phyloP scores from a whole-genome alignment of 1,284 basidiomycete species.

The Puccinia hordei region DNA sequence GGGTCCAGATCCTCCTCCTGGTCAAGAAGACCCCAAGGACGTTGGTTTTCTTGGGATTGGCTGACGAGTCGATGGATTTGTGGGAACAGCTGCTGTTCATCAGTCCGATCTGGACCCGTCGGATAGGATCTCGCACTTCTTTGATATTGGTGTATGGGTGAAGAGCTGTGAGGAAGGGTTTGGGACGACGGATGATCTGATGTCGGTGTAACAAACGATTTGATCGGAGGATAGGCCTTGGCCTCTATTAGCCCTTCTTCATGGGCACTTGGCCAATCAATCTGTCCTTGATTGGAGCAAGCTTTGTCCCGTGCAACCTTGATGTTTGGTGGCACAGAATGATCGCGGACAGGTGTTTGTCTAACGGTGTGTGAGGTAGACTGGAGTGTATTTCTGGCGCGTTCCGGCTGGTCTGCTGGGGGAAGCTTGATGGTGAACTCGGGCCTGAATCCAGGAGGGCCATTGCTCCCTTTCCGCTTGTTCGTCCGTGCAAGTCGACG shows the following conservation, averaged over 20 bases:
- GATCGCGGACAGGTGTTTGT: neutral
- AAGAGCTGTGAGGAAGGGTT: slow-evolving; percentile 8
- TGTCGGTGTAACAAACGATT: neutral
- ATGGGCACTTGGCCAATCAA: slow-evolving; percentile 2
- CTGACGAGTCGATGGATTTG: neutral
- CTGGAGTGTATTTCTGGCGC: slow-evolving; percentile 10
- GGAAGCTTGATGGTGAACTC: slow-evolving; percentile 8
- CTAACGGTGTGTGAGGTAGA: neutral
- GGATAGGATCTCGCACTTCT: neutral
- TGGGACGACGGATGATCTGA: neutral
- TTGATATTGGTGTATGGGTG: neutral
- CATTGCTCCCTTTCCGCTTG: slow-evolving; percentile 23
- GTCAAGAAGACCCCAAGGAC: neutral
- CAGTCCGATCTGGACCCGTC: neutral
- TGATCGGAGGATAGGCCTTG: neutral
- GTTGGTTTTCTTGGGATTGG: neutral
- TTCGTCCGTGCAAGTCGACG: slow-evolving; percentile 32
- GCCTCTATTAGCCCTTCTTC: neutral
- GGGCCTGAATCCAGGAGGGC: neutral
- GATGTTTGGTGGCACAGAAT: neutral
- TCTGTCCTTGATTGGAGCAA: neutral
- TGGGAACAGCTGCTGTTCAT: neutral
- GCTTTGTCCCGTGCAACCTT: neutral
- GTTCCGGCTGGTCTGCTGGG: slow-evolving; percentile 14
- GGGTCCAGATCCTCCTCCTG: neutral